phyloP scores from a whole-genome alignment of 352 stramenopile species.

The Phytophthora hybrid region DNA sequence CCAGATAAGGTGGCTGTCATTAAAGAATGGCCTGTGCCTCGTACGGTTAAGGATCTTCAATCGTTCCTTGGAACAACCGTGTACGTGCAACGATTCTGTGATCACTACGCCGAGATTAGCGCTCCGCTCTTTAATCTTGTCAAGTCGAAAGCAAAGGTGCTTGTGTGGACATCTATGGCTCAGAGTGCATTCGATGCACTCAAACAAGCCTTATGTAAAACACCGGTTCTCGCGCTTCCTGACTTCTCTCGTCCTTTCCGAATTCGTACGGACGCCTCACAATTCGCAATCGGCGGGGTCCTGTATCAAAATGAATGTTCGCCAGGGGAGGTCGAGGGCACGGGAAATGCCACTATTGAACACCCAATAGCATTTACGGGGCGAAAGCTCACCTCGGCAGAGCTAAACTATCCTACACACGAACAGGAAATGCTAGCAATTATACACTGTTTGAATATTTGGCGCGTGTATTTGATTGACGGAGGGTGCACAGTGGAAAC shows the following conservation, averaged over 20 bases:
- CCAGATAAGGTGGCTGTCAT: conserved; percentile 9
- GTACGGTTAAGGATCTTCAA: conserved; percentile 11
- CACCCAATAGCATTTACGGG: conserved; percentile 15
- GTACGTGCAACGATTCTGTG: conserved; percentile 4
- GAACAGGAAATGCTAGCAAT: conserved; percentile 27
- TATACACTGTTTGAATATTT: conserved; percentile 20
- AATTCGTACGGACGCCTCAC: conserved; percentile 9
- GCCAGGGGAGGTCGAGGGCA: conserved; percentile 9
- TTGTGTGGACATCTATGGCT: conserved; percentile 3
- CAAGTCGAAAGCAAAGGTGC: conserved; percentile 5
- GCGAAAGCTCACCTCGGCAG: conserved; percentile 10
- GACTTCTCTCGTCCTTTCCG: conserved; percentile 8
- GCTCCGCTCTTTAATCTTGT: conserved; percentile 12
- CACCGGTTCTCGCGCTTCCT: not conserved
- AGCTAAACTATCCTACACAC: conserved; percentile 28
- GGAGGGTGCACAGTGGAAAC: conserved; percentile 14
- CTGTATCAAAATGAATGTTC: not conserved
- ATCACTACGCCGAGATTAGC: conserved; percentile 3
- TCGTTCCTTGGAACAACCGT: conserved; percentile 4
- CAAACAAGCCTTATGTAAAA: conserved; percentile 3
- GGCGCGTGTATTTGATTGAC: conserved; percentile 18
- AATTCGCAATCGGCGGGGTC: conserved; percentile 13
- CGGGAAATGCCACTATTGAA: not conserved
- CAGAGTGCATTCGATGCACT: conserved; percentile 8
- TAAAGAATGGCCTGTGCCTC: not conserved